Base-by-base conservation (phyloP, 805 yeast species). In the Yarrowia sp. region DNA sequence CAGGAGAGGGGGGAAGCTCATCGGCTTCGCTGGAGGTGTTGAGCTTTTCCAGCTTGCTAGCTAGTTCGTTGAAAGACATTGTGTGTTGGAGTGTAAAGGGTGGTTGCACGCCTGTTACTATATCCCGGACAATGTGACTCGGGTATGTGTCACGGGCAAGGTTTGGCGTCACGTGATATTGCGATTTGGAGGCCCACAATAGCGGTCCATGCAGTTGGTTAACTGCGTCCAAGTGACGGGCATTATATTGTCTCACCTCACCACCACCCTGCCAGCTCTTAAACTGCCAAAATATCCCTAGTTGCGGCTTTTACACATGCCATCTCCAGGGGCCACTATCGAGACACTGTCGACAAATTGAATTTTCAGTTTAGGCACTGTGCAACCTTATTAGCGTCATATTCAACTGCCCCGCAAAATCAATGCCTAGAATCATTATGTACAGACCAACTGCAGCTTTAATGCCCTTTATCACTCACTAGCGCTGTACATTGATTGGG, bases 1-100 rank as follows among this genome's bases (percentile, higher is more conserved):
- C 74, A 13, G 77, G 77, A n/a, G 77, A 74, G 10, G 78, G 77
- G 48, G 76, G 76, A 11, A 60, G 39, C 22, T 65, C 69, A 15
- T 50, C 43, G n/a, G 47, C 5, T n/a, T 55, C 61, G 47, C 47
- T 15, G 47, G 61, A 39, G 13, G 61, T 55, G 38, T 55, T 38
- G 33, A 55, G 61, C 31, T 55, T 55, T 15, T 55, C 61, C 32
- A 55, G 61, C 38, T 55, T 55, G 38, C 61, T 55, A n/a, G 61
- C 42, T 10, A 55, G 47, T 28, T 55, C 47, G 47, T 36, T 31
- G 47, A 55, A 55, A 15, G 61, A 55, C 61, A 55, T 51, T 38
- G 33, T 15, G 22, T 7, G 17, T 45, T 9, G 35, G 28, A 17
- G 47, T 22, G 17, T 28, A n/a, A 38, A 38, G 28, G 15, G 61